These are phyloP conservation scores for Pseudogymnoascus sp. DNA, from an alignment of 2,329 filamentous ascomycete genomes.

Conservation along the genomic window DNA sequence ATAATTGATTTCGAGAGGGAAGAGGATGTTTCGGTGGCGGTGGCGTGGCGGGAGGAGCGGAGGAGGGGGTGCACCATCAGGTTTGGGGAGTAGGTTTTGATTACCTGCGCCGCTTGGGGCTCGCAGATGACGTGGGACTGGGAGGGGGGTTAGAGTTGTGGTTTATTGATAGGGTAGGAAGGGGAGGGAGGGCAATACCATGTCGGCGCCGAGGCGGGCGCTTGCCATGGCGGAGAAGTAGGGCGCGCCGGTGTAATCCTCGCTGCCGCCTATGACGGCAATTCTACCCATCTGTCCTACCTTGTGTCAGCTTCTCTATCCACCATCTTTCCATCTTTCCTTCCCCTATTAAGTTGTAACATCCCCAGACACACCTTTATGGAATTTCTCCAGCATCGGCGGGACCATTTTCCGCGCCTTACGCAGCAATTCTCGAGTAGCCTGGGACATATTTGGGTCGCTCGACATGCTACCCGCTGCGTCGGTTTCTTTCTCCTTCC, in stretches of 20 bases:
- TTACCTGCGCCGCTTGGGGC: constrained; percentile 73
- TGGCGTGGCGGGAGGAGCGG: constrained; percentile 58
- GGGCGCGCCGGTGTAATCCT: constrained; percentile 93
- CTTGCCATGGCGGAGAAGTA: constrained; percentile 98
- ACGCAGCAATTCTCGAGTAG: constrained; percentile 65
- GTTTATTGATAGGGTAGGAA: neutral
- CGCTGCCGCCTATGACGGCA: constrained; percentile 87
- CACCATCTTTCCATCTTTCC: neutral
- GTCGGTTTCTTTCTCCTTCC: neutral
- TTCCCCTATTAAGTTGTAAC: neutral
- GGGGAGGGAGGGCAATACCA: constrained; percentile 45
- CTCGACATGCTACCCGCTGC: constrained; percentile 18
- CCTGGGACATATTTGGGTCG: constrained; percentile 48
- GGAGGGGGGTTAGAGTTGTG: neutral
- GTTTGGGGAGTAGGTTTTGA: constrained; percentile 97
- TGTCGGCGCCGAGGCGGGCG: constrained; percentile 78
- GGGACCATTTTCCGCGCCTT: constrained; percentile 87
- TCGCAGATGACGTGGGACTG: constrained; percentile 95
- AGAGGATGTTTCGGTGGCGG: constrained; percentile 45
- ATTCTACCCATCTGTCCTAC: constrained; percentile 84
- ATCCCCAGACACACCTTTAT: constrained; percentile 63
- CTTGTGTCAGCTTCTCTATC: neutral
- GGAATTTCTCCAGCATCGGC: constrained; percentile 89
- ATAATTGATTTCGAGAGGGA: constrained; percentile 60
- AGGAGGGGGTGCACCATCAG: constrained; percentile 97